phyloP scores from a whole-genome alignment of 2,329 filamentous ascomycete species.

The Grosmannia serpens region DNA sequence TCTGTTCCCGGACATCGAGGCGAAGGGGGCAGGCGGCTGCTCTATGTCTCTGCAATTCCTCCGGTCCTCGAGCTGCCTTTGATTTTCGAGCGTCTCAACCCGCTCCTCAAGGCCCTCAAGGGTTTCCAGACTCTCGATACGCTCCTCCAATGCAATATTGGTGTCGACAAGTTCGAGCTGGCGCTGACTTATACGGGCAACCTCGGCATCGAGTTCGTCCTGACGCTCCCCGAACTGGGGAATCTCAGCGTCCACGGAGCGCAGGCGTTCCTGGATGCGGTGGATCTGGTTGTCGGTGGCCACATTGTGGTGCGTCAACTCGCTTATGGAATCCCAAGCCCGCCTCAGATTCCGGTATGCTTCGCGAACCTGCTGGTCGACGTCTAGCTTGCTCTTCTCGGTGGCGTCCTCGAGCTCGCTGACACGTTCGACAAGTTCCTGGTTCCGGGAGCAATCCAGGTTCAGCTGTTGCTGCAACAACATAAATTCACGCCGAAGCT shows the following conservation, averaged over 20 bases:
- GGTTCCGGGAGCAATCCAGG: constrained; percentile 18
- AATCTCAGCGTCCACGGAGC: constrained; percentile 27
- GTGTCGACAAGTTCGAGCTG: constrained; percentile 37
- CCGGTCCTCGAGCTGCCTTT: neutral
- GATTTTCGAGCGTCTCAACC: constrained; percentile 13
- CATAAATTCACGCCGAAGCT: constrained; percentile 17
- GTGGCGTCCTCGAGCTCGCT: constrained; percentile 41
- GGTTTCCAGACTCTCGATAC: constrained; percentile 35
- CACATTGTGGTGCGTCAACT: constrained; percentile 27
- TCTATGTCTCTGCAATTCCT: neutral
- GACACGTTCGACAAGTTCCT: constrained; percentile 30
- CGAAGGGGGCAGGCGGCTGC: neutral
- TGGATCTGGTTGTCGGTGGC: constrained; percentile 26
- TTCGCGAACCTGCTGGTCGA: constrained; percentile 39
- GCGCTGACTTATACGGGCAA: constrained; percentile 35
- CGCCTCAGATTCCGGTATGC: constrained; percentile 43
- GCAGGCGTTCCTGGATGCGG: constrained; percentile 29
- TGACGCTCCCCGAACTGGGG: constrained; percentile 35
- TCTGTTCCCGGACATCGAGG: neutral
- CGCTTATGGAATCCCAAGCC: constrained; percentile 39
- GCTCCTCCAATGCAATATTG: constrained; percentile 41
- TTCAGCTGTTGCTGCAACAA: constrained; percentile 15
- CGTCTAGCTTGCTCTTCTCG: constrained; percentile 39
- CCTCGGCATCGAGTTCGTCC: constrained; percentile 29
- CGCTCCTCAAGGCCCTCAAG: constrained; percentile 2